Conservation (phyloP, 306 rosid genomes). For the Sphenostylis stenocarpa region DNA sequence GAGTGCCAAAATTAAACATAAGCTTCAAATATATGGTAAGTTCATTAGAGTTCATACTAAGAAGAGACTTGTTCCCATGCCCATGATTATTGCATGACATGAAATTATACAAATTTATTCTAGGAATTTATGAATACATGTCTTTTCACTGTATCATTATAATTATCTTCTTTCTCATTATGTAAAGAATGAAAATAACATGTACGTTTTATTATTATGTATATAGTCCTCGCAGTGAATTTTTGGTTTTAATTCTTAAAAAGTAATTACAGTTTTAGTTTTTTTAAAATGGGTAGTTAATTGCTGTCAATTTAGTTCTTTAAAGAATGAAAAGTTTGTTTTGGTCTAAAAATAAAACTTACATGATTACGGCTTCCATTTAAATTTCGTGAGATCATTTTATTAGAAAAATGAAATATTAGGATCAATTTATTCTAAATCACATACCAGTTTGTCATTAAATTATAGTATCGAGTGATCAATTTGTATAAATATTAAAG, state of each 20-base stretch:
- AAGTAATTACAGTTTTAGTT: too few relatives aligned
- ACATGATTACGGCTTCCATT: too few relatives aligned
- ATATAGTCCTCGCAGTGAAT: neutral
- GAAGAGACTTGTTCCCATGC: neutral
- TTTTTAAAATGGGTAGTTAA: too few relatives aligned
- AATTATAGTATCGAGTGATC: too few relatives aligned
- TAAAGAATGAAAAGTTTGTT: too few relatives aligned
- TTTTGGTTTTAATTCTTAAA: neutral
- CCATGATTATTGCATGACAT: neutral
- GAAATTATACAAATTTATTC: constrained; percentile 3
- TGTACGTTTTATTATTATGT: neutral
- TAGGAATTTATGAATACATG: neutral
- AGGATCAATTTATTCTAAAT: too few relatives aligned
- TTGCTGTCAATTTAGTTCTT: too few relatives aligned
- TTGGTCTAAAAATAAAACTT: too few relatives aligned
- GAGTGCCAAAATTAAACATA: neutral
- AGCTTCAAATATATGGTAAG: neutral
- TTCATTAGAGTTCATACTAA: neutral
- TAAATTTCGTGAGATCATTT: too few relatives aligned
- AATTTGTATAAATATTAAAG: too few relatives aligned
- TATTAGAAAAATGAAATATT: too few relatives aligned
- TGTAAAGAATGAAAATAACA: neutral
- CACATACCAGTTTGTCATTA: too few relatives aligned
- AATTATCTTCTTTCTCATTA: neutral
- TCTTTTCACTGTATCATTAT: neutral